A percentile compares a stretch with the other conserved stretches of the same genome.
phyloP scores from a whole-genome alignment of 176 grass and related monocot genomes.

The Eremochloa ophiuroides region DNA sequence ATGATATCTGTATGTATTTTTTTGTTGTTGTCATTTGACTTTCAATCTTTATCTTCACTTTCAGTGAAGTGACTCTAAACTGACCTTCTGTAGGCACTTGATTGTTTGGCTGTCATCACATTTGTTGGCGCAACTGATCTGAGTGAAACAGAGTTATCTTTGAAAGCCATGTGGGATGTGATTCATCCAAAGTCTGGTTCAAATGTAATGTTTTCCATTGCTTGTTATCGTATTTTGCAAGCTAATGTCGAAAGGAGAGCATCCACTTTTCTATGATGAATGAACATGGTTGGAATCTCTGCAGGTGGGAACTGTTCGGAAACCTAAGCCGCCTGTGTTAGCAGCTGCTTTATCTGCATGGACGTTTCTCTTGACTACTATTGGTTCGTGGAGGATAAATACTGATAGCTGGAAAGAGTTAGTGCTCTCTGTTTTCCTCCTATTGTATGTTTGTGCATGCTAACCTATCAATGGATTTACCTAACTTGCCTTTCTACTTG shows the following conservation, averaged over 20 bases:
- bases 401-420: conserved; percentile 94
- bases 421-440: not conserved
- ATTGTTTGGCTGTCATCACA: conserved; percentile 70
- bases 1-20: conserved; percentile 49
- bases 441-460: not conserved
- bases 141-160: conserved; percentile 58
- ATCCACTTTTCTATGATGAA: not conserved
- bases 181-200: conserved; percentile 86
- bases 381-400: conserved; percentile 82
- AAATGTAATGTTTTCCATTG: conserved; percentile 48
- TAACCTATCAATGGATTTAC: not conserved
- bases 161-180: conserved; percentile 84
- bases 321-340: conserved; percentile 52
- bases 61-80: not conserved
- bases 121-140: conserved; percentile 75
- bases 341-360: conserved; percentile 84
- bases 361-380: conserved; percentile 89
- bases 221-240: not conserved
- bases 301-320: conserved; percentile 78
- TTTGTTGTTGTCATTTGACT: not conserved
- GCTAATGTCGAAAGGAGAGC: not conserved
- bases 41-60: not conserved
- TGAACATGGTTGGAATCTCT: conserved; percentile 7
- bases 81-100: conserved; percentile 47
- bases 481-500: conserved; percentile 7